These are phyloP conservation scores for Diaporthe humulicola DNA, from an alignment of 2,329 filamentous ascomycete genomes.

Conservation along the genomic window DNA sequence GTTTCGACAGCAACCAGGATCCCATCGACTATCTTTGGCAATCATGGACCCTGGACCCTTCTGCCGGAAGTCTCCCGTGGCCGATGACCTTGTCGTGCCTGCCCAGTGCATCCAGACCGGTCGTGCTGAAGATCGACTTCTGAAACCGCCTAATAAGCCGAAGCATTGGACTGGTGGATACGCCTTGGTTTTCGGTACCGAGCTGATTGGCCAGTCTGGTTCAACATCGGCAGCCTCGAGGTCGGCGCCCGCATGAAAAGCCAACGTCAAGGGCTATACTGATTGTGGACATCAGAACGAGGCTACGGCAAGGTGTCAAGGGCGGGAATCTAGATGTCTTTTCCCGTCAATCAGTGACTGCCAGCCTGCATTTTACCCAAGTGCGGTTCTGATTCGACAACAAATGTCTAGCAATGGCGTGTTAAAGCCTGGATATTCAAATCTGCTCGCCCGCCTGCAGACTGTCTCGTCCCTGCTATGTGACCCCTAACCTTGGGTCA, in stretches of 20 bases:
- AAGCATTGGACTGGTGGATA: slow-evolving; percentile 26
- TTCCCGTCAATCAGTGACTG: background rate
- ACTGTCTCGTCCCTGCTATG: background rate
- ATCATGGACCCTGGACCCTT: slow-evolving; percentile 13
- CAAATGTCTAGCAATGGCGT: background rate
- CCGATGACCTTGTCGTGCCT: slow-evolving; percentile 22
- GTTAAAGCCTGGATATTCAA: background rate
- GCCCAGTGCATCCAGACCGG: slow-evolving; percentile 29
- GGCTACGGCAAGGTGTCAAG: slow-evolving; percentile 1
- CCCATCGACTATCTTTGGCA: slow-evolving; percentile 18
- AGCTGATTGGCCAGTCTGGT: slow-evolving; percentile 26
- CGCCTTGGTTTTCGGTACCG: background rate
- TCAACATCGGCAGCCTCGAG: slow-evolving; percentile 26
- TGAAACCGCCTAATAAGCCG: slow-evolving; percentile 32
- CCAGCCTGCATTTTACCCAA: background rate
- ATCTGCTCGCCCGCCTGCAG: background rate
- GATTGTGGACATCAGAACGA: slow-evolving; percentile 21
- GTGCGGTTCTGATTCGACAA: background rate
- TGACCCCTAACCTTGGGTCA: background rate
- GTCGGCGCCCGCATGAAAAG: slow-evolving; percentile 22
- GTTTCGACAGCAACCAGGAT: slow-evolving; percentile 23
- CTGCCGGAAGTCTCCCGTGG: slow-evolving; percentile 31
- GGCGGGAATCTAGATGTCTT: background rate
- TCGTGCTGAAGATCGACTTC: slow-evolving; percentile 35
- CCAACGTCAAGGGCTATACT: slow-evolving; percentile 10